Conservation (phyloP, 768 basidiomycete species). For the Lentinula raphanica region DNA sequence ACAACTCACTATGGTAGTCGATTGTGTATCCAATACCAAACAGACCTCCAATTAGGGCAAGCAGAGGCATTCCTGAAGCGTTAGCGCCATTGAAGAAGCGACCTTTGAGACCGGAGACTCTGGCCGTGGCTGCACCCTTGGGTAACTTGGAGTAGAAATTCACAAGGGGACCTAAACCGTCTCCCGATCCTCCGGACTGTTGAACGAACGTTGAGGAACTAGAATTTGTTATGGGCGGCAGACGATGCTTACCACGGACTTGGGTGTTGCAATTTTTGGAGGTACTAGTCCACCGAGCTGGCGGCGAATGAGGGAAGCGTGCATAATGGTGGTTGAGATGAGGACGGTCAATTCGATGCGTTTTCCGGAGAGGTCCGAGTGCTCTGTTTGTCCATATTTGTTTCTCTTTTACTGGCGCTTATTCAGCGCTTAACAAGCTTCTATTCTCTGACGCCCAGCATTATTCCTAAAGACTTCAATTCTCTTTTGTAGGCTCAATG, state of each 20-base stretch:
- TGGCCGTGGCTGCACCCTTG: slow-evolving; percentile 70
- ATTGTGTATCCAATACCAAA: slow-evolving; percentile 81
- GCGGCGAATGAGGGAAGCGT: slow-evolving; percentile 78
- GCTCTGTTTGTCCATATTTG: neutral
- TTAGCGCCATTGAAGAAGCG: slow-evolving; percentile 83
- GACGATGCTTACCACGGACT: slow-evolving; percentile 63
- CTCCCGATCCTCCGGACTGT: slow-evolving; percentile 78
- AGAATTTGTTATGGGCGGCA: neutral
- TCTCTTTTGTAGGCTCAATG: no score
- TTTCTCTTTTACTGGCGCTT: no score
- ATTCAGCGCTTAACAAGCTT: no score
- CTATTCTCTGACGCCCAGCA: no score
- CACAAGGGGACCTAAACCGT: slow-evolving; percentile 78
- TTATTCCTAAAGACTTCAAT: no score
- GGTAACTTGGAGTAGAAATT: slow-evolving; percentile 97
- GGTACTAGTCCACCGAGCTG: slow-evolving; percentile 83
- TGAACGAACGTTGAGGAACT: slow-evolving; percentile 9
- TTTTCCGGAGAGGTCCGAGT: neutral
- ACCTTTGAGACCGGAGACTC: slow-evolving; percentile 68
- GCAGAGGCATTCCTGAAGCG: slow-evolving; percentile 68
- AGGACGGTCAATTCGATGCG: neutral
- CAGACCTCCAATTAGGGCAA: slow-evolving; percentile 56
- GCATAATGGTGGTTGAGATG: slow-evolving; percentile 46
- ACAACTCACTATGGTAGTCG: slow-evolving; percentile 81
- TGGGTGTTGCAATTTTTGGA: slow-evolving; percentile 91